Evolutionary conservation across 2,329 filamentous ascomycete genomes (phyloP), one percentile per base, ranked within the genome.

Genomic region (Leptographium flavum): DNA sequence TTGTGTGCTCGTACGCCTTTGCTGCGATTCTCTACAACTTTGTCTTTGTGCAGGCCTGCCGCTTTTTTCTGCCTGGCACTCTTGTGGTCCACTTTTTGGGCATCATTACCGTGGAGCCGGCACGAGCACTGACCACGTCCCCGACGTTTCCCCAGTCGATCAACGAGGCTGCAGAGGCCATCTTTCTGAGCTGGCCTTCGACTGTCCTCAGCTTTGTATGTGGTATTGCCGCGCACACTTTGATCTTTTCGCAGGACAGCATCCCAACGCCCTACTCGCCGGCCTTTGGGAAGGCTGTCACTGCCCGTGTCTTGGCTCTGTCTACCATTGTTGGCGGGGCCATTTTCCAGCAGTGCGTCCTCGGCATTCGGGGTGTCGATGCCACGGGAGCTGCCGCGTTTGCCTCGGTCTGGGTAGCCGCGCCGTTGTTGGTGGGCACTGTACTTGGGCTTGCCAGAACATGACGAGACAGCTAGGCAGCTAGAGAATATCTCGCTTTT

Each of bases 21-120:
- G 77, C 83, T 3, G 73, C 81, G 8, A 70, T 74, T 43, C 79
- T 94, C 50, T 93, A 92, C 65, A 76, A 74, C 45, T 70, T 87
- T n/a, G 68, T 76, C 2, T 64, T 94, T 27, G 84, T 82, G 55
- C 62, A 74, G 43, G 78, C 81, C 45, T 79, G 83, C 60, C 71
- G 72, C 47, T 79, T 79, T 15, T 80, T 79, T 63, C 71, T 94
- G 15, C 85, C 86, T 7, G 62, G 67, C 22, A 76, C 76, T 55
- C 69, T 95, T n/a, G 74, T 87, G 43, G 65, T 77, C 27, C 74
- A 90, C 65, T 94, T 94, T 57, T 65, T 73, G n/a, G 72, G 70
- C 46, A 71, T 95, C 43, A 72, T 74, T 7, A 81, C 78, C 27
- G 68, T 95, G 41, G 72, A 76, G 50, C 69, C 73, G 13, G 83